Evolutionary conservation across 495 filamentous ascomycete genomes (phyloP).

Genomic region (Emericellopsis terricola): DNA sequence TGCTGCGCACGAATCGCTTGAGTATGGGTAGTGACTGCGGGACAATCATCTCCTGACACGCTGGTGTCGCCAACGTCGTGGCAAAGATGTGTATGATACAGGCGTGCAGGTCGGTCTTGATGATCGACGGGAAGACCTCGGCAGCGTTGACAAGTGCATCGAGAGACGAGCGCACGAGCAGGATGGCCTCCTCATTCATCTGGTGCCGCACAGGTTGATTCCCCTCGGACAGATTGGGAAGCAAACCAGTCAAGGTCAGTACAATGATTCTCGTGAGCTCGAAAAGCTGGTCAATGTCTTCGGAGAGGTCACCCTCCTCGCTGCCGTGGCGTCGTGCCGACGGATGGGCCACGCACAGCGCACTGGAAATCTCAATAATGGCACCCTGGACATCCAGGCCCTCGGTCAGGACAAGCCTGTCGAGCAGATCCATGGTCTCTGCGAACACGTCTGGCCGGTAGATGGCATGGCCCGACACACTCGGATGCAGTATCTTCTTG

Average conservation of each 20-base stretch:
- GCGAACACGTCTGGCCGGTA: conserved; percentile 93
- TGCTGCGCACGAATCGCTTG: conserved; percentile 68
- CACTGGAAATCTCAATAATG: conserved; percentile 82
- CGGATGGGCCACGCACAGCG: conserved; percentile 76
- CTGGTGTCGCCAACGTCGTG: conserved; percentile 71
- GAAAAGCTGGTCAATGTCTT: conserved; percentile 96
- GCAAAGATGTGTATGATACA: conserved; percentile 94
- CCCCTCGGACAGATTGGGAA: conserved; percentile 71
- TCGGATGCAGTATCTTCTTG: conserved; percentile 84
- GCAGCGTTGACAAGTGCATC: conserved; percentile 84
- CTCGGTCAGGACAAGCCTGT: conserved; percentile 84
- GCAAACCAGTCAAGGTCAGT: conserved; percentile 65
- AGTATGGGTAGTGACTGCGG: conserved; percentile 84
- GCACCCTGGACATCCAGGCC: conserved; percentile 74
- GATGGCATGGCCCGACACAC: conserved; percentile 91
- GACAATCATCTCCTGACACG: conserved; percentile 74
- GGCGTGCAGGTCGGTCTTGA: conserved; percentile 89
- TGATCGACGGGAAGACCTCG: conserved; percentile 87
- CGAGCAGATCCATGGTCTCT: conserved; percentile 90
- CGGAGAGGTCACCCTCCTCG: conserved; percentile 60
- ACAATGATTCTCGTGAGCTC: conserved; percentile 93
- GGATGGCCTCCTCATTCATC: conserved; percentile 64
- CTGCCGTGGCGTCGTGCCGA: conserved; percentile 57
- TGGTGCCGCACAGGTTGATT: conserved; percentile 52
- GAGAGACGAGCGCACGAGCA: conserved; percentile 62